phyloP scores from a whole-genome alignment of 176 grass and related monocot genomes.

The Cenchrus americanus region DNA sequence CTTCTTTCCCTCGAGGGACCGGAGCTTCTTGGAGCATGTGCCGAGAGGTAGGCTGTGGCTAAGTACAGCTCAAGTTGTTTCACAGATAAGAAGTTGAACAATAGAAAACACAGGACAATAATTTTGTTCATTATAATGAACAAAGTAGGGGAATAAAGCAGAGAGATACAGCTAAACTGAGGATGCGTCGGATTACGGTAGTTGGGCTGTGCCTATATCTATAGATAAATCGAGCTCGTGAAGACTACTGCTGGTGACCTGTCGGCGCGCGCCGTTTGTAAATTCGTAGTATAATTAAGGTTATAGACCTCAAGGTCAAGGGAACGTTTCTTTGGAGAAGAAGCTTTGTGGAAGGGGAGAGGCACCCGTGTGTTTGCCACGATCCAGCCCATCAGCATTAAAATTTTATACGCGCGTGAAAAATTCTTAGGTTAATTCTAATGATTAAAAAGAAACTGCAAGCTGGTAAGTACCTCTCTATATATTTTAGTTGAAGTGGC shows the following conservation, averaged over 20 bases:
- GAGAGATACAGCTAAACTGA: conserved; percentile 16
- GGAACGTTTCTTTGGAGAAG: conserved; percentile 2
- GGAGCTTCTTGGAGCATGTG: background rate
- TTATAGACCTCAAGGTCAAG: background rate
- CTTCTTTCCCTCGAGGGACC: background rate
- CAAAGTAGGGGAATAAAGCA: conserved; percentile 25
- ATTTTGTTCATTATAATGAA: background rate
- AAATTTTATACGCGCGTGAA: background rate
- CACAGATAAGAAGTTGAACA: conserved; percentile 17
- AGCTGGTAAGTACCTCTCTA: background rate
- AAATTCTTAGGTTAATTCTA: background rate
- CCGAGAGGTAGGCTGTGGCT: background rate
- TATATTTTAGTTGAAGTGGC: background rate
- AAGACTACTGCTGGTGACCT: background rate
- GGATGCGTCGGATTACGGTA: conserved; percentile 25
- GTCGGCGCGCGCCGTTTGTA: conserved; percentile 25
- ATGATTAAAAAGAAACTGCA: too few relatives aligned
- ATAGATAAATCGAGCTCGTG: background rate
- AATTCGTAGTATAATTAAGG: background rate
- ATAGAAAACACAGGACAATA: background rate
- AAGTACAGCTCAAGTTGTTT: background rate
- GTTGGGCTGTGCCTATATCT: conserved; percentile 3
- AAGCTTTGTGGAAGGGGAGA: background rate
- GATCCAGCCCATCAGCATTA: background rate
- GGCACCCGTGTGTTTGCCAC: conserved; percentile 13